Percentiles rank a stretch among this genome's conserved stretches.
phyloP scores from a whole-genome alignment of 139 green algal species.

The Pseudopediastrum boryanum region DNA sequence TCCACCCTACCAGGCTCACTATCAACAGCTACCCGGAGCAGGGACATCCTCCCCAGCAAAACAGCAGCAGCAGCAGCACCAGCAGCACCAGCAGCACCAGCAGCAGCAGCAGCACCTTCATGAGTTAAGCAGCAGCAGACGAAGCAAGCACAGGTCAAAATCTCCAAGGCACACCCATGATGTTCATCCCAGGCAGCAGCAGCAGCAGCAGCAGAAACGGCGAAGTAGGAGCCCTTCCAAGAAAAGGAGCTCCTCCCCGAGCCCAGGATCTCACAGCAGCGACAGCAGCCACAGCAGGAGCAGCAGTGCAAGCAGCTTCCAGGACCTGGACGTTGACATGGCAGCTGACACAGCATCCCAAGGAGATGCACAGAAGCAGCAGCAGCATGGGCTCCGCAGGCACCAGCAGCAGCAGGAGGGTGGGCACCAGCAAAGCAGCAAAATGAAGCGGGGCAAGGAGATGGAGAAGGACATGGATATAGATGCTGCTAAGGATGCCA shows the following conservation, averaged over 20 bases:
- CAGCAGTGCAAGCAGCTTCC: background rate
- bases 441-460: background rate
- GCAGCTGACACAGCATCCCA: background rate
- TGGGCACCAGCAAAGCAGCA: slow-evolving; percentile 12
- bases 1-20: background rate
- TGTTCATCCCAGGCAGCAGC: background rate
- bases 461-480: too few species aligned
- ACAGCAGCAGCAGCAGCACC: background rate
- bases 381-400: slow-evolving; percentile 10
- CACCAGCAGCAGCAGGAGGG: slow-evolving; percentile 6
- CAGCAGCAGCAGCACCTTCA: background rate
- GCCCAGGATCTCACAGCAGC: background rate
- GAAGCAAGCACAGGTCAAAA: background rate
- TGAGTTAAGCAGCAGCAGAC: background rate
- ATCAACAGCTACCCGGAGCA: too few species aligned
- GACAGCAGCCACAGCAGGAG: slow-evolving; percentile 9
- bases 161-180: background rate
- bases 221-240: background rate
- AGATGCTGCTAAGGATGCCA: too few species aligned
- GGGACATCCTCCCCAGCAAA: too few species aligned
- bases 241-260: background rate
- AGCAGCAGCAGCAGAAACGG: slow-evolving; percentile 11
- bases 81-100: slow-evolving; percentile 15
- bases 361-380: background rate
- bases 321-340: background rate